phyloP scores from a whole-genome alignment of 2,329 filamentous ascomycete species.

The Fusarium pseudocircinatum region DNA sequence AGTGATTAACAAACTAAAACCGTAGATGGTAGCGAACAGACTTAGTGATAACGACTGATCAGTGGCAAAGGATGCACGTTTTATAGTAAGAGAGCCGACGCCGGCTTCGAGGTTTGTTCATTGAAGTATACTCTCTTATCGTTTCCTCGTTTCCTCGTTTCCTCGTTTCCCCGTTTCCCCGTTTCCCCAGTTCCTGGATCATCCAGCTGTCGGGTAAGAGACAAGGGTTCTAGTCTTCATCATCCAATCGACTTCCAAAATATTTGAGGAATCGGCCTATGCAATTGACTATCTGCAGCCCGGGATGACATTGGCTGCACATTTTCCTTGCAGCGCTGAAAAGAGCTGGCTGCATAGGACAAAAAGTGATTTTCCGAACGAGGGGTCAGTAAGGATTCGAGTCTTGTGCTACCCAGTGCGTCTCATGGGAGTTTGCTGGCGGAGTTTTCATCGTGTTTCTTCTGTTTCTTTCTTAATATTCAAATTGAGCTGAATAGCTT shows the following conservation, averaged over 20 bases:
- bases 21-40: neutral
- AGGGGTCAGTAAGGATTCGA: conserved; percentile 17
- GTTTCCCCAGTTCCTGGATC: neutral
- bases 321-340: conserved; percentile 23
- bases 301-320: conserved; percentile 2
- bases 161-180: neutral
- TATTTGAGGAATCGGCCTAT: conserved; percentile 15
- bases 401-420: conserved; percentile 16
- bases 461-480: neutral
- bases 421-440: neutral
- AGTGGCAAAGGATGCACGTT: neutral
- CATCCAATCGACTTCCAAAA: conserved; percentile 6
- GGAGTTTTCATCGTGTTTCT: neutral
- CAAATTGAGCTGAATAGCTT: neutral
- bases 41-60: neutral
- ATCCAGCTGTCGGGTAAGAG: conserved; percentile 7
- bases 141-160: neutral
- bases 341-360: conserved; percentile 29
- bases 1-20: neutral
- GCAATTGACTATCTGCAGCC: conserved; percentile 13
- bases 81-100: conserved; percentile 17
- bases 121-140: neutral
- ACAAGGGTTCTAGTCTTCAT: neutral
- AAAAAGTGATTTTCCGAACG: conserved; percentile 35
- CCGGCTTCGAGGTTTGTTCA: neutral